Evolutionary conservation across 2,329 filamentous ascomycete genomes (phyloP).

Genomic region (Dryadomyces quercus-mongolicae): DNA sequence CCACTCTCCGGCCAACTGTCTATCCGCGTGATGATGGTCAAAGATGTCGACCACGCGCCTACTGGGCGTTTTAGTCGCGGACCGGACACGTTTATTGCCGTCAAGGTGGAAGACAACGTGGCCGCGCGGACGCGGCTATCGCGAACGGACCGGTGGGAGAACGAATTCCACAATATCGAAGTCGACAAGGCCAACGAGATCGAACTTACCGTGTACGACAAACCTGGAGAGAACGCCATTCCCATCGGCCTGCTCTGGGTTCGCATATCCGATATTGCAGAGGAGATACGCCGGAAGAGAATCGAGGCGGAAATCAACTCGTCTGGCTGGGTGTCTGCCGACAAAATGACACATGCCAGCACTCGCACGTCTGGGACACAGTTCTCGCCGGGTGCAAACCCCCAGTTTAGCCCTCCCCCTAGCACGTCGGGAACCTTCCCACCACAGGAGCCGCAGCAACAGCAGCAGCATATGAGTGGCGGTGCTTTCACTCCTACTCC

Average conservation of each 20-base stretch:
- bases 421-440: constrained; percentile 22
- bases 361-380: constrained; percentile 35
- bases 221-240: constrained; percentile 76
- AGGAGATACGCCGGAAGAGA: constrained; percentile 94
- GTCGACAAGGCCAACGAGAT: constrained; percentile 99
- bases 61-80: constrained; percentile 71
- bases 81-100: constrained; percentile 87
- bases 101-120: constrained; percentile 92
- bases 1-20: constrained; percentile 86
- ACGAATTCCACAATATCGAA: constrained; percentile 81
- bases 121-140: constrained; percentile 80
- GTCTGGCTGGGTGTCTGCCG: constrained; percentile 93
- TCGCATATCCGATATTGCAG: constrained; percentile 89
- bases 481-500: constrained; percentile 14
- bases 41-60: constrained; percentile 87
- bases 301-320: constrained; percentile 93
- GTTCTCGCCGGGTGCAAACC: constrained; percentile 44
- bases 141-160: constrained; percentile 80
- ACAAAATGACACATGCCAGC: constrained; percentile 63
- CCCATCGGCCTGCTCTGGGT: constrained; percentile 96
- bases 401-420: constrained; percentile 32
- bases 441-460: constrained; percentile 12
- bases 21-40: constrained; percentile 76
- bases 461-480: constrained; percentile 10
- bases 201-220: constrained; percentile 95